phyloP scores from a whole-genome alignment of 2,329 filamentous ascomycete genomes.

The Ceratocystis harringtonii region DNA sequence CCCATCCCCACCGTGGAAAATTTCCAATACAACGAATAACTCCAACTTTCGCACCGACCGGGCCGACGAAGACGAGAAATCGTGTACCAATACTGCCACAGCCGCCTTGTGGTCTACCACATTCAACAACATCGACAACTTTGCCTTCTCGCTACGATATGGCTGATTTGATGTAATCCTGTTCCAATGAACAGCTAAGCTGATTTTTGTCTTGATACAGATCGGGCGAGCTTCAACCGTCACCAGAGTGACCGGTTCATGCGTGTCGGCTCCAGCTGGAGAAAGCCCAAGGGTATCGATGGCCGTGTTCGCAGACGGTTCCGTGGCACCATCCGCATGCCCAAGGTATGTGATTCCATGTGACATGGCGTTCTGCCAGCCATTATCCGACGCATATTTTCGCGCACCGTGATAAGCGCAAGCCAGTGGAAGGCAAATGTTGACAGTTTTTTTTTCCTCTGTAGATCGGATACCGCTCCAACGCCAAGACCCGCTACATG shows the following conservation, averaged over 20 bases:
- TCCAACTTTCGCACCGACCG: background rate
- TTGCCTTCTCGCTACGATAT: background rate
- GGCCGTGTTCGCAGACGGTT: constrained; percentile 95
- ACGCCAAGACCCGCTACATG: constrained; percentile 99
- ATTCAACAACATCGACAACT: background rate
- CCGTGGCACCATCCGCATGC: constrained; percentile 90
- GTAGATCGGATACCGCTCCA: constrained; percentile 95
- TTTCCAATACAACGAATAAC: background rate
- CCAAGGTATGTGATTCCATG: constrained; percentile 59
- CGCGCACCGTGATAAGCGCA: background rate
- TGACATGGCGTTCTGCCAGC: background rate
- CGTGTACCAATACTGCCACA: background rate
- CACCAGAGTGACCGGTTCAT: constrained; percentile 97
- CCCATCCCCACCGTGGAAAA: constrained; percentile 13
- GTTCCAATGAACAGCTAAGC: constrained; percentile 13
- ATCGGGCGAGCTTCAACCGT: constrained; percentile 87
- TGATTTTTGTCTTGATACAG: constrained; percentile 33
- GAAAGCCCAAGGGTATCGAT: constrained; percentile 99
- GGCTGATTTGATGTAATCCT: background rate
- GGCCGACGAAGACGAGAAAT: constrained; percentile 1
- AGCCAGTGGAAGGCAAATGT: background rate
- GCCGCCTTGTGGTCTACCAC: background rate
- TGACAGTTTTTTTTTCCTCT: constrained; percentile 4
- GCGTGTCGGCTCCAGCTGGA: constrained; percentile 80
- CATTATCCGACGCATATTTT: background rate